These are phyloP conservation scores for Trypanosoma congolense DNA, from an alignment of 208 protist species.

Conservation along the genomic window DNA sequence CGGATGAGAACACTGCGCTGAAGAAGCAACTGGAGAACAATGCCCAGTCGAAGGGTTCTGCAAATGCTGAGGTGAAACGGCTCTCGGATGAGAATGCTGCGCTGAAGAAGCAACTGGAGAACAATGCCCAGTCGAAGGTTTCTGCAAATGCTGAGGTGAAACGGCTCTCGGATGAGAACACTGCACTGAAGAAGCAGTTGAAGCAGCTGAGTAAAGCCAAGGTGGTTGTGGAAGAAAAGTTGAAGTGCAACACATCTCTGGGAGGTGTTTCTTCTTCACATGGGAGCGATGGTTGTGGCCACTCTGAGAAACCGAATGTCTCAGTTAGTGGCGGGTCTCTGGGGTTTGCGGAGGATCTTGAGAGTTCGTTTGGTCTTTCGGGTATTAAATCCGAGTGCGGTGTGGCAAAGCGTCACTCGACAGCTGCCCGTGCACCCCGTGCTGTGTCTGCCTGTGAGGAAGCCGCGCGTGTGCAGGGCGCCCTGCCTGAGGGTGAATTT, in stretches of 20 bases:
- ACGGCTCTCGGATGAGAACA: background rate
- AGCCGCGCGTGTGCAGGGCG: too few species aligned
- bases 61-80: background rate
- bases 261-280: background rate
- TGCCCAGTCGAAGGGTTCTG: background rate
- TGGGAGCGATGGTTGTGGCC: background rate
- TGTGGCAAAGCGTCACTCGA: background rate
- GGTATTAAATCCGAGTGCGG: background rate
- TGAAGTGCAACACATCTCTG: background rate
- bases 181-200: constrained; percentile 5
- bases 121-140: background rate
- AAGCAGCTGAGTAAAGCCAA: background rate
- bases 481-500: too few species aligned
- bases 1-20: constrained; percentile 10
- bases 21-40: constrained; percentile 12
- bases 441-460: background rate
- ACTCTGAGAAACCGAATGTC: background rate
- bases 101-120: background rate
- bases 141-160: constrained; percentile 2
- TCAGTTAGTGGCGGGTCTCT: background rate
- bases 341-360: background rate
- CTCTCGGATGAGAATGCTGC: background rate
- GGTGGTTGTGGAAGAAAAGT: background rate
- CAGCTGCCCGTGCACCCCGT: background rate
- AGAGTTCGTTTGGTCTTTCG: background rate